Conservation (phyloP, 441 rosid species). For the Erodium chrysanthum region DNA sequence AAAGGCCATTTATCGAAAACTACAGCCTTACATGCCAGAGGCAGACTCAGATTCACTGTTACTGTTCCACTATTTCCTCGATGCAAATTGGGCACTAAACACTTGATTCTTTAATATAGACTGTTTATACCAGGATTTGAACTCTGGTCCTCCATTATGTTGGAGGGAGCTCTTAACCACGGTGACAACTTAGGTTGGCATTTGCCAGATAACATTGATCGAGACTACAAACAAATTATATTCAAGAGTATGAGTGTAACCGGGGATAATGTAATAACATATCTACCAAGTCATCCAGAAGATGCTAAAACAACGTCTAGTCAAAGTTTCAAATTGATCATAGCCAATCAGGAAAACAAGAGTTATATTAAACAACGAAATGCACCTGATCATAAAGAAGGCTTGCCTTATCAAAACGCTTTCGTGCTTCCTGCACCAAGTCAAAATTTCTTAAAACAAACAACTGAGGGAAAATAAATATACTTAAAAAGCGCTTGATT, state of each 20-base stretch:
- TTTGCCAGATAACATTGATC: not conserved
- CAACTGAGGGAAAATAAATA: slow-evolving; percentile 5
- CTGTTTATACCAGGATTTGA: too few species aligned
- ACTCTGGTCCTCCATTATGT: too few species aligned
- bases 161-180: too few species aligned
- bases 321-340: not conserved
- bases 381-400: slow-evolving; percentile 88
- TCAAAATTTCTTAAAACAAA: slow-evolving; percentile 24
- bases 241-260: not conserved
- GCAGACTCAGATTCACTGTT: not conserved
- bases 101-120: too few species aligned
- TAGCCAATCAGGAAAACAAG: not conserved
- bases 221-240: not conserved
- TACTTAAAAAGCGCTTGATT: not conserved
- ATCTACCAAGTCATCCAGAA: not conserved
- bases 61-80: not conserved
- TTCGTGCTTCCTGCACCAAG: slow-evolving; percentile 84
- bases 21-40: not conserved
- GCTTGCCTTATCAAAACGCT: slow-evolving; percentile 92
- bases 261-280: not conserved
- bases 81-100: not conserved
- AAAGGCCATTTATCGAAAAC: not conserved
- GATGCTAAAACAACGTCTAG: not conserved
- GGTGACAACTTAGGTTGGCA: too few species aligned
- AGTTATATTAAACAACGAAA: not conserved